These are phyloP conservation scores for Raffaelea arxii DNA, from an alignment of 2,329 filamentous ascomycete species.

Conservation along the genomic window DNA sequence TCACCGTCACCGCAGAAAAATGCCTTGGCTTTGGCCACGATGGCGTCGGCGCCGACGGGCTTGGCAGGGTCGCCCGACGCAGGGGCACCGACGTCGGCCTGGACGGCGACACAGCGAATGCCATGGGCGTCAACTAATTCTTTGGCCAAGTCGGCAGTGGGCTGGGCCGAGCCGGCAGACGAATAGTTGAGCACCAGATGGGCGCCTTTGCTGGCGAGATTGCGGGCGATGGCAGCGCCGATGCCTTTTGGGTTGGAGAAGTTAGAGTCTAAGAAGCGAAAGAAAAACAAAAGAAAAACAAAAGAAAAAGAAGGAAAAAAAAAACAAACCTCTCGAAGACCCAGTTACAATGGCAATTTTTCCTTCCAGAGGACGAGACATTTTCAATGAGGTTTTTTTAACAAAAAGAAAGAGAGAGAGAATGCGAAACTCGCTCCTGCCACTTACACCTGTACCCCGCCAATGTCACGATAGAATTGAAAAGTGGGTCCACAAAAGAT, in stretches of 20 bases:
- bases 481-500: no score
- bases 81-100: constrained; percentile 59
- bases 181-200: constrained; percentile 65
- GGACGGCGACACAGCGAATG: constrained; percentile 51
- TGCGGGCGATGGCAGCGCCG: constrained; percentile 52
- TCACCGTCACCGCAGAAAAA: constrained; percentile 37
- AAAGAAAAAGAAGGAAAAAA: neutral
- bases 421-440: no score
- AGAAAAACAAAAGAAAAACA: neutral
- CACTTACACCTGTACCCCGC: no score
- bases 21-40: constrained; percentile 37
- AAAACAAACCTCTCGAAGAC: constrained; percentile 57
- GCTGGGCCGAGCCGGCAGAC: constrained; percentile 24
- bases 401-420: no score
- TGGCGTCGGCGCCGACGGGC: neutral
- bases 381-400: no score
- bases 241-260: constrained; percentile 55
- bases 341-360: constrained; percentile 75
- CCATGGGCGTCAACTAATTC: constrained; percentile 46
- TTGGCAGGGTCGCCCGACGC: constrained; percentile 41
- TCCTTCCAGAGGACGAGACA: constrained; percentile 45
- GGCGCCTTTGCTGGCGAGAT: constrained; percentile 62
- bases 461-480: no score
- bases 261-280: neutral
- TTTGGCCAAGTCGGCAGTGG: constrained; percentile 52